A percentile compares a stretch with the other conserved stretches of the same genome.
Conservation (phyloP, 2,329 filamentous ascomycete genomes). For the Beauveria sp. region DNA sequence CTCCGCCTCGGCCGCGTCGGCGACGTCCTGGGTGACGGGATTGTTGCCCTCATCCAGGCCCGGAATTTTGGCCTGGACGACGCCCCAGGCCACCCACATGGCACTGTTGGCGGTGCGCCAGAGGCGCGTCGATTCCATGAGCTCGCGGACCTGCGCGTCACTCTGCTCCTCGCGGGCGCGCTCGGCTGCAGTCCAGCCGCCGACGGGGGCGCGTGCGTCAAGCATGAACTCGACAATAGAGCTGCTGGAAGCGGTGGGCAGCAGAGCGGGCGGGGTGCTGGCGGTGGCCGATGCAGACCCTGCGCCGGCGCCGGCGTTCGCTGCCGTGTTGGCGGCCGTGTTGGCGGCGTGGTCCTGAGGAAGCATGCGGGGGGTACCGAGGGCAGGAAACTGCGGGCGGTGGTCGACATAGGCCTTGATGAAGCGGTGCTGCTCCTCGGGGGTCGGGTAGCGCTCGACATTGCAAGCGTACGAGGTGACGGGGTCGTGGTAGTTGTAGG, state of each 20-base stretch:
- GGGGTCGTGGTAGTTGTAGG: conserved; percentile 89
- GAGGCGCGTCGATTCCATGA: conserved; percentile 71
- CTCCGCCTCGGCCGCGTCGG: conserved; percentile 34
- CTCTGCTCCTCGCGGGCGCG: conserved; percentile 52
- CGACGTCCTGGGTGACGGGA: conserved; percentile 28
- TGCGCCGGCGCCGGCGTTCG: conserved; percentile 16
- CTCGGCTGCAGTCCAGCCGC: conserved; percentile 46
- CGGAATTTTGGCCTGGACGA: conserved; percentile 85
- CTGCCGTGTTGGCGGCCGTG: conserved; percentile 17
- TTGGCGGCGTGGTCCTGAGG: conserved; percentile 33
- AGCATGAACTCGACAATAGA: conserved; percentile 70
- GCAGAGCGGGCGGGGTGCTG: conserved; percentile 24
- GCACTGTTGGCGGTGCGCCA: conserved; percentile 87
- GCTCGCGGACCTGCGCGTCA: conserved; percentile 59
- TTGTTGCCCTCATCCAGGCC: conserved; percentile 46
- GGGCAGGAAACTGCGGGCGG: conserved; percentile 55
- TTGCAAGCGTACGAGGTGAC: conserved; percentile 59
- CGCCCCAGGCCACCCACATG: conserved; percentile 92
- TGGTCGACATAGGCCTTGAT: conserved; percentile 82
- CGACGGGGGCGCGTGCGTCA: conserved; percentile 57
- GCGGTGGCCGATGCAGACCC: not conserved
- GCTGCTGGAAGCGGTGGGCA: conserved; percentile 33
- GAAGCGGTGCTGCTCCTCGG: conserved; percentile 77
- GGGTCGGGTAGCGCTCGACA: conserved; percentile 62
- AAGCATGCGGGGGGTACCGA: conserved; percentile 41